Evolutionary conservation across 169 alveolate genomes (phyloP).

Genomic region (Plasmodium blacklocki): DNA sequence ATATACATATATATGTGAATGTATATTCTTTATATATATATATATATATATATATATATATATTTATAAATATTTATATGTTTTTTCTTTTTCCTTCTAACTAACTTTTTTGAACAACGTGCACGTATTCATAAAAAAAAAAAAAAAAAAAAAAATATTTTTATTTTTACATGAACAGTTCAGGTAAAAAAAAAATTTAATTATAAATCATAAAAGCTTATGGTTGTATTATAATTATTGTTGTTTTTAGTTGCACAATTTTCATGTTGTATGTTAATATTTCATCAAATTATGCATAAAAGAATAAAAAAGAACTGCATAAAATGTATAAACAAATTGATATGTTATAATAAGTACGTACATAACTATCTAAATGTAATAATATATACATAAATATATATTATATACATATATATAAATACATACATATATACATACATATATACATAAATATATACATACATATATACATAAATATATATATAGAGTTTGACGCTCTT

Average conservation of each 20-base stretch:
- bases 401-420: constrained; percentile 10
- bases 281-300: constrained; percentile 5
- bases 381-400: constrained; percentile 6
- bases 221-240: background rate
- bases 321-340: too few species aligned
- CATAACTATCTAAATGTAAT: background rate
- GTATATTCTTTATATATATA: background rate
- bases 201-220: too few species aligned
- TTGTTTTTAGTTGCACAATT: constrained; percentile 40
- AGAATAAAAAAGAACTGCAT: too few species aligned
- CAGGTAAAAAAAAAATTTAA: too few species aligned
- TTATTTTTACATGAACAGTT: too few species aligned
- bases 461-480: background rate
- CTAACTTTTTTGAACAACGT: constrained; percentile 22
- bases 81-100: background rate
- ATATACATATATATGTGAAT: too few species aligned
- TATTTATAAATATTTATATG: too few species aligned
- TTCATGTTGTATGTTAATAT: constrained; percentile 24
- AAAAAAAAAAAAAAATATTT: background rate
- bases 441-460: constrained; percentile 4
- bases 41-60: background rate
- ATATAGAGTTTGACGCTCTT: background rate
- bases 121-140: constrained; percentile 38
- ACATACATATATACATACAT: background rate
- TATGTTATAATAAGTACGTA: background rate